Percentiles rank a stretch among this genome's conserved stretches.
phyloP scores from a whole-genome alignment of 805 yeast genomes.

The Wickerhamiella allomyrinae region DNA sequence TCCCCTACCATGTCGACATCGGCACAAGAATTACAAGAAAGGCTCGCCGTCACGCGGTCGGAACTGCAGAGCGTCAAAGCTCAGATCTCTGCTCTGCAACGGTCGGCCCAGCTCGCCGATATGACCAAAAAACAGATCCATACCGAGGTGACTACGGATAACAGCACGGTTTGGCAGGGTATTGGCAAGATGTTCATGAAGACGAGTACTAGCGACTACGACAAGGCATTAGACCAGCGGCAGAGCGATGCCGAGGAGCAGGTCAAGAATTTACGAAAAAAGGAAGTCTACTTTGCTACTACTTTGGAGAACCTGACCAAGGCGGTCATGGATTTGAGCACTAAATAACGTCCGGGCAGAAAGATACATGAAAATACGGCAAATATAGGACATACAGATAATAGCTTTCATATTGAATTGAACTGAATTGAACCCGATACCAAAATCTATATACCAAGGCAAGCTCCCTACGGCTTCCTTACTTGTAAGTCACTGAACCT shows the following conservation, averaged over 20 bases:
- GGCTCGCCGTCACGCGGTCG: slow-evolving; percentile 42
- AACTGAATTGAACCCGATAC: too few species aligned
- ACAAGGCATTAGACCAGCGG: slow-evolving; percentile 36
- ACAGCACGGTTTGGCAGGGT: slow-evolving; percentile 62
- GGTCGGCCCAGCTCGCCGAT: slow-evolving; percentile 39
- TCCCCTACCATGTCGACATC: too few species aligned
- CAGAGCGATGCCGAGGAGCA: slow-evolving; percentile 43
- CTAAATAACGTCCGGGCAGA: background rate
- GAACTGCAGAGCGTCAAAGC: slow-evolving; percentile 43
- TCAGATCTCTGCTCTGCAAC: slow-evolving; percentile 36
- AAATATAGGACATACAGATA: too few species aligned
- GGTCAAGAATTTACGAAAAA: slow-evolving; percentile 46
- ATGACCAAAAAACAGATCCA: slow-evolving; percentile 44
- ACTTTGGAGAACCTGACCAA: slow-evolving; percentile 62
- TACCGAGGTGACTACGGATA: slow-evolving; percentile 23
- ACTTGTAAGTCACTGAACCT: slow-evolving; percentile 5
- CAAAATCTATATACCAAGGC: too few species aligned
- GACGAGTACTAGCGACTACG: slow-evolving; percentile 34
- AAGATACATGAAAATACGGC: background rate
- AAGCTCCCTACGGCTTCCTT: too few species aligned
- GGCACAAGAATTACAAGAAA: slow-evolving; percentile 46
- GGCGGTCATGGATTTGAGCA: slow-evolving; percentile 38
- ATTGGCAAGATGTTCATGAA: slow-evolving; percentile 53
- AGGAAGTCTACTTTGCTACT: slow-evolving; percentile 57
- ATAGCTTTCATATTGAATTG: too few species aligned